Evolutionary conservation across 202 grass and related monocot genomes (phyloP), one percentile per base, ranked within the genome.

Genomic region (Brachypodium distachyon): DNA sequence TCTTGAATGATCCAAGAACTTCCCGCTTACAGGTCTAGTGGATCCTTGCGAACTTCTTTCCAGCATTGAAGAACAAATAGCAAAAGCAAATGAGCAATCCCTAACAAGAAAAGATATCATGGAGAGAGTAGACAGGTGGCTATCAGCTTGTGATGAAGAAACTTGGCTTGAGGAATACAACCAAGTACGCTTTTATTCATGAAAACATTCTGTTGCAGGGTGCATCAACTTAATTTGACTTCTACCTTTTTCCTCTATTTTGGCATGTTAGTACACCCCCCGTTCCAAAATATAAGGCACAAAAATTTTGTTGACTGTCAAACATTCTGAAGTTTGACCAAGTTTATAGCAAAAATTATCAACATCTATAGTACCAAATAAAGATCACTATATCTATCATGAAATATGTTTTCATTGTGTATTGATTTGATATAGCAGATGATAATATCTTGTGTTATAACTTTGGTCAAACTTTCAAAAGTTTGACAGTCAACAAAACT

Each of bases 101-200:
- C 28, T 78, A 59, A 87, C 79, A 33, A 90, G 96, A 74, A 99
- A 85, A 90, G 87, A 96, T 86, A 89, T 99, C 70, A 87, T 86
- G 80, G 96, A 96, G 31, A 85, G 74, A 73, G 60, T 99, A 43
- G 81, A 82, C 62, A 99, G 87, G 87, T 99, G 96, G 96, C 75
- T 93, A 62, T 87, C 74, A 9, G 89, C 92, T 69, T 93, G 85
- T 76, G 96, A 96, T 46, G 96, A 96, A 89, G 96, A 99, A 71
- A 92, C 77, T 79, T 99, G 96, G 92, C 92, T 99, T 77, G 92
- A 99, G 83, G 89, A 87, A 72, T 96, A 96, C 77, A 96, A 89
- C 65, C 89, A 87, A 51, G 92, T 92, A 87, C 9, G 67, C n/a
- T 66, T 77, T 39, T 74, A 39, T 86, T 23, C 18, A 10, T 7